Base-by-base conservation (phyloP, 345 rosid species). In the Gossypium mustelinum region DNA sequence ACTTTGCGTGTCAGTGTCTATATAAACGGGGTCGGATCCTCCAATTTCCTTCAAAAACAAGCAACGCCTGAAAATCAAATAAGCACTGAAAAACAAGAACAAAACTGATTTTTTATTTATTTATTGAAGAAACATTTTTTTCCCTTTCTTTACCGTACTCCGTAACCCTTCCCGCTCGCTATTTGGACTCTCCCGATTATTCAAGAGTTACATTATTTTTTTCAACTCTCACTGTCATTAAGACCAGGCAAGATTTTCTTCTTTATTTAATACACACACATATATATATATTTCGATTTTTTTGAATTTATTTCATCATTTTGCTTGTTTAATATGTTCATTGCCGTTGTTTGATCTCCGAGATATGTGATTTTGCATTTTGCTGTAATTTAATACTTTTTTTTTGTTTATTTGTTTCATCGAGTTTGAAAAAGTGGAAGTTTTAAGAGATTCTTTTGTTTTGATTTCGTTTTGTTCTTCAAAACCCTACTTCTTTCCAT, bases 201-300 rank as follows among this genome's bases (percentile, higher is more conserved):
- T 69, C 60, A 52, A 34, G 50, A 62, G 43, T 27, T 9, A 51
- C 60, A 18, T 56, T 10, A 12, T 2, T 56, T 18, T 27, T 39
- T 39, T 25, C 27, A 17, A 14, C 9, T 27, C 73, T 51, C 45
- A 51, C 45, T 17, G 57, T 25, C 73, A 69, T 9, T 50, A 14
- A 68, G 22, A 25, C 24, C 73, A 50, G 73, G 73, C 59, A 69
- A 69, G 59, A 27, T 69, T 27, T 69, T 25, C 41, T 16, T 24
- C 43, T 68, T 48, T 27, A n/a, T 24, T 48, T 51, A 24, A 22
- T 34, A 34, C 6, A 22, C 24, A 22, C 24, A 34, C 41, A 12
- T 10, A 9, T 9, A 22, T 43, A 0, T 64, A 2, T 27, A 1
- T 60, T 2, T 29, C 4, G 17, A 11, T 12, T 48, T 10, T 55